Percentiles rank a stretch among this genome's conserved stretches.
Evolutionary conservation across 2,329 filamentous ascomycete species (phyloP).

Genomic region (Monilinia vaccinii-corymbosi): DNA sequence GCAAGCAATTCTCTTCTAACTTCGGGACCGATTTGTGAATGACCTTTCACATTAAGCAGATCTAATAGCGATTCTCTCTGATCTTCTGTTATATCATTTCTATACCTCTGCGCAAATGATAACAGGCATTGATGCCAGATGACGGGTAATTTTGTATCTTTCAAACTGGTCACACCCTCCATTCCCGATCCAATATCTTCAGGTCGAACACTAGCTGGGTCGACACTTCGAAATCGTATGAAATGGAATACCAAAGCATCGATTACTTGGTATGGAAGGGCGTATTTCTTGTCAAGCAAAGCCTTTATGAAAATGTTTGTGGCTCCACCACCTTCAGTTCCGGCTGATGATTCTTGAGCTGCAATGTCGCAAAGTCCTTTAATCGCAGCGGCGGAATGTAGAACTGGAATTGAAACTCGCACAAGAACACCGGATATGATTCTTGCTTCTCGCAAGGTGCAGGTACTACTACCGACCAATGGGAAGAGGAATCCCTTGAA

Average conservation of each 20-base stretch:
- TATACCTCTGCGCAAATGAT: slow-evolving; percentile 87
- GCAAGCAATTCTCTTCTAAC: slow-evolving; percentile 81
- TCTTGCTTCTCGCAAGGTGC: slow-evolving; percentile 82
- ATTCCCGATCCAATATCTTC: slow-evolving; percentile 43
- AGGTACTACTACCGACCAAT: slow-evolving; percentile 74
- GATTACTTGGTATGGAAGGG: slow-evolving; percentile 86
- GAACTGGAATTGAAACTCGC: slow-evolving; percentile 76
- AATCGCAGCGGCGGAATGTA: slow-evolving; percentile 86
- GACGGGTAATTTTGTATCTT: slow-evolving; percentile 69
- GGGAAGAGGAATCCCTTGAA: slow-evolving; percentile 97
- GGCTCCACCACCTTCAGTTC: slow-evolving; percentile 79
- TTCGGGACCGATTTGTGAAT: slow-evolving; percentile 83
- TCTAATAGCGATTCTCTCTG: slow-evolving; percentile 87
- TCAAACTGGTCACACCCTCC: slow-evolving; percentile 38
- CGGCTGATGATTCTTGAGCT: slow-evolving; percentile 74
- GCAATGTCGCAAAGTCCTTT: slow-evolving; percentile 91
- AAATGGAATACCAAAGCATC: slow-evolving; percentile 97
- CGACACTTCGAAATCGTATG: slow-evolving; percentile 70
- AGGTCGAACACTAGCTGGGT: slow-evolving; percentile 46
- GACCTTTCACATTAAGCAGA: slow-evolving; percentile 73
- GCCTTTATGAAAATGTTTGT: slow-evolving; percentile 94
- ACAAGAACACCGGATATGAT: slow-evolving; percentile 83
- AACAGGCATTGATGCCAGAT: slow-evolving; percentile 94
- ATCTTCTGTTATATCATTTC: slow-evolving; percentile 93
- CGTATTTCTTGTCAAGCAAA: slow-evolving; percentile 93